These are phyloP conservation scores for Coemansia sp. DNA, from an alignment of 192 early-diverging fungal genomes.

Conservation along the genomic window DNA sequence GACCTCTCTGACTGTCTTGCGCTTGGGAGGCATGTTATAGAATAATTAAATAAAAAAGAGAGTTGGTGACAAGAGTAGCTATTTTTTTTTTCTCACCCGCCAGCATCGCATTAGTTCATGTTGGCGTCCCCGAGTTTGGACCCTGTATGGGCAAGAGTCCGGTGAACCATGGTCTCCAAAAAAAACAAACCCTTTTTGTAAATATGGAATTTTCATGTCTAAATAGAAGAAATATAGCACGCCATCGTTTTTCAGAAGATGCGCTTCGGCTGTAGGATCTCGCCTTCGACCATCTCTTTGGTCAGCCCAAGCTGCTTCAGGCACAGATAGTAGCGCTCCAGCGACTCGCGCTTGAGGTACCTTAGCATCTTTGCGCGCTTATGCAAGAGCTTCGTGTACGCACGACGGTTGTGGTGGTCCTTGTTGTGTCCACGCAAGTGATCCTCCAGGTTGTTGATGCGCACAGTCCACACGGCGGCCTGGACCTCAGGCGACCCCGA, in stretches of 20 bases:
- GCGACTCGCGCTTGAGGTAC: constrained; percentile 76
- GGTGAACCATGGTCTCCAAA: background rate
- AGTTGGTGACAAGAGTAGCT: background rate
- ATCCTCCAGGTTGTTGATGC: constrained; percentile 80
- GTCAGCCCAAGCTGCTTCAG: constrained; percentile 70
- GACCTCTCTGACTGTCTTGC: constrained; percentile 23
- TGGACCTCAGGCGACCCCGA: constrained; percentile 93
- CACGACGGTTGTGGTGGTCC: constrained; percentile 86
- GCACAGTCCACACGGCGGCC: constrained; percentile 88
- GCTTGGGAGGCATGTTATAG: constrained; percentile 35
- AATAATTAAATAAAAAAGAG: background rate
- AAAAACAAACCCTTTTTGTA: background rate
- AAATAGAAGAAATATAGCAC: background rate
- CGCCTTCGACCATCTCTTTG: constrained; percentile 56
- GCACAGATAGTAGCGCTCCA: constrained; percentile 67
- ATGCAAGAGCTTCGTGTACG: constrained; percentile 74
- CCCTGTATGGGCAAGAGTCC: background rate
- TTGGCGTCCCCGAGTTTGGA: background rate
- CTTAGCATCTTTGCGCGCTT: constrained; percentile 82
- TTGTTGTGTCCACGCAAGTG: constrained; percentile 80
- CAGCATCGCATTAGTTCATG: background rate
- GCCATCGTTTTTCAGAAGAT: constrained; percentile 8
- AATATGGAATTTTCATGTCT: background rate
- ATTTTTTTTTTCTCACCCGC: background rate
- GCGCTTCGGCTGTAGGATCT: constrained; percentile 58